Base-by-base conservation (phyloP, 768 basidiomycete species). In the Crepidotus variabilis region DNA sequence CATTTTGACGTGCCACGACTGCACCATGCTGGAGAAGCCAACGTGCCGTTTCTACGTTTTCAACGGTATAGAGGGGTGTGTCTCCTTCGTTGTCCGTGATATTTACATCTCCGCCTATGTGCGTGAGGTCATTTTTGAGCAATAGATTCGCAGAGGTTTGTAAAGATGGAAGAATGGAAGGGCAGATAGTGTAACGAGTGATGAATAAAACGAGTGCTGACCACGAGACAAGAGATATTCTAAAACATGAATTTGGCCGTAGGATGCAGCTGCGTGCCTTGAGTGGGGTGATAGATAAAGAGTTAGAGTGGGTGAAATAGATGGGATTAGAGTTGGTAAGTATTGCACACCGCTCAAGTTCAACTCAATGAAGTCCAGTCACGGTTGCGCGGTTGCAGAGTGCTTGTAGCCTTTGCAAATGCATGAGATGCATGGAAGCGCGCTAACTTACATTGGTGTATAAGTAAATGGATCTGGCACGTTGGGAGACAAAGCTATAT, bases 211-310 rank as follows among this genome's bases (percentile, higher is more conserved):
- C 39, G 39, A 43, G 39, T 43, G 39, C 52, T 52, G 50, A 87
- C 90, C 90, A 67, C 77, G 78, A 13, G 84, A 82, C 55, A 94
- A 75, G 55, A 97, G 83, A 72, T 92, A 96, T 13, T 84, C 78
- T 33, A 97, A 74, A 43, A 94, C 69, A 48, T 87, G 72, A 8
- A 89, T 67, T 28, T 94, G 94, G 16, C 85, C 91, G 65, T 96
- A 97, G 0, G 94, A 96, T 1, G 94, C 94, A 13, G 94, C 94
- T 16, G 94, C 94, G 71, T 97, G 94, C 86, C 89, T 92, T 66
- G 45, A 55, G 20, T 28, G 28, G 47, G 60, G 39, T 43, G 39
- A 43, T 43, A 43, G 39, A 43, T 43, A 43, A 49, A n/a, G 39
- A 59, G 51, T 52, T 24, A 52, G 54, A 61, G 52, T 50, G 63